A percentile compares a stretch with the other conserved stretches of the same genome.
Evolutionary conservation across 768 basidiomycete species (phyloP).

Genomic region (Hygrocybe coccinea): DNA sequence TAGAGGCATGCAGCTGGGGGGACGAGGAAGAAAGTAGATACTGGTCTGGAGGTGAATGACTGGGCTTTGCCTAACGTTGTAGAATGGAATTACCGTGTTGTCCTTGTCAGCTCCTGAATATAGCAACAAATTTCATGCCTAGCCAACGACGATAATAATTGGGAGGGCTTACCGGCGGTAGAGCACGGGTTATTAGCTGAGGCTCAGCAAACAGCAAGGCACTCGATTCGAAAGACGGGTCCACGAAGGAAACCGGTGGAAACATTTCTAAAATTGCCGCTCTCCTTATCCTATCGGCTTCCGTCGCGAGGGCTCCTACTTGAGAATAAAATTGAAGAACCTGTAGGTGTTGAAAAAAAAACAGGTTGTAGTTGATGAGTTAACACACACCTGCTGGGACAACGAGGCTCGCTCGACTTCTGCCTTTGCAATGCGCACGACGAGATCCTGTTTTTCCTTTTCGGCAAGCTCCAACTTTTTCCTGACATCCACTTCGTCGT

Average conservation of each 20-base stretch:
- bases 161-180: conserved; percentile 8
- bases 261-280: conserved; percentile 13
- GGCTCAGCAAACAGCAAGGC: conserved; percentile 1
- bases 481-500: not conserved
- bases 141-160: not conserved
- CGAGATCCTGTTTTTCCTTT: not conserved
- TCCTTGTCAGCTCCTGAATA: not conserved
- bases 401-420: not conserved
- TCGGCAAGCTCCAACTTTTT: not conserved
- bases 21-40: conserved; percentile 24
- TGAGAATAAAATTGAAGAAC: conserved; percentile 17
- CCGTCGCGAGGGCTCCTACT: conserved; percentile 15
- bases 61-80: not conserved
- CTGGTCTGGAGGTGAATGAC: conserved; percentile 4
- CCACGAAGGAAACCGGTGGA: conserved; percentile 12
- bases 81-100: not conserved
- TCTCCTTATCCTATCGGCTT: conserved; percentile 15
- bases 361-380: too few relatives aligned
- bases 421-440: not conserved
- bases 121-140: not conserved
- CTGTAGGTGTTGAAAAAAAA: too few relatives aligned
- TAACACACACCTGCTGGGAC: conserved; percentile 1
- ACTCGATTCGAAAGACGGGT: conserved; percentile 14
- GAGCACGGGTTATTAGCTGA: conserved; percentile 4
- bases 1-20: conserved; percentile 27